These are phyloP conservation scores for Solanum arcanum DNA, from an alignment of 257 asterid species.

Conservation along the genomic window DNA sequence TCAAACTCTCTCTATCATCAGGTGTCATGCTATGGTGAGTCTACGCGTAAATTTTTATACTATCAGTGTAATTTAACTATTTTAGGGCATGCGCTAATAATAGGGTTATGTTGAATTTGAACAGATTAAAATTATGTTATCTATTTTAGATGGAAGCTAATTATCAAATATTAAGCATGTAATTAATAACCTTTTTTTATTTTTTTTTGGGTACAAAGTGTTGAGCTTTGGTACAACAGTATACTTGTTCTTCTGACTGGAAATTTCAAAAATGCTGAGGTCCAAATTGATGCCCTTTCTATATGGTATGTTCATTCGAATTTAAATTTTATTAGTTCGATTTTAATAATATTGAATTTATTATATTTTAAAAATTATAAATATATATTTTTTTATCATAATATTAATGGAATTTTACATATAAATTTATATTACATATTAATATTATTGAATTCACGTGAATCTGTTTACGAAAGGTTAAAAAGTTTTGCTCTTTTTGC, in stretches of 20 bases:
- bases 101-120: neutral
- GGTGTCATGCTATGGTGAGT: constrained; percentile 69
- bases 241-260: constrained; percentile 59
- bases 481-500: neutral
- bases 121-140: neutral
- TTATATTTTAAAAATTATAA: neutral
- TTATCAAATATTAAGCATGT: neutral
- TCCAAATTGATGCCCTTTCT: constrained; percentile 57
- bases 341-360: neutral
- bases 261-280: constrained; percentile 43
- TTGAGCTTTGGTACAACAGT: constrained; percentile 67
- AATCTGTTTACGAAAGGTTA: neutral
- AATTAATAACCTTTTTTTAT: neutral
- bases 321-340: neutral
- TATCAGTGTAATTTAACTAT: neutral
- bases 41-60: neutral
- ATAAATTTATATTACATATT: neutral
- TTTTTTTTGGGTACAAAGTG: neutral
- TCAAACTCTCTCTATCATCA: constrained; percentile 65
- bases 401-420: no score
- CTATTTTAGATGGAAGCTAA: neutral
- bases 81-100: no score
- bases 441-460: neutral
- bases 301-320: constrained; percentile 35
- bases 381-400: neutral